Base-by-base conservation (phyloP, 2,329 filamentous ascomycete species). In the Periconia digitata region DNA sequence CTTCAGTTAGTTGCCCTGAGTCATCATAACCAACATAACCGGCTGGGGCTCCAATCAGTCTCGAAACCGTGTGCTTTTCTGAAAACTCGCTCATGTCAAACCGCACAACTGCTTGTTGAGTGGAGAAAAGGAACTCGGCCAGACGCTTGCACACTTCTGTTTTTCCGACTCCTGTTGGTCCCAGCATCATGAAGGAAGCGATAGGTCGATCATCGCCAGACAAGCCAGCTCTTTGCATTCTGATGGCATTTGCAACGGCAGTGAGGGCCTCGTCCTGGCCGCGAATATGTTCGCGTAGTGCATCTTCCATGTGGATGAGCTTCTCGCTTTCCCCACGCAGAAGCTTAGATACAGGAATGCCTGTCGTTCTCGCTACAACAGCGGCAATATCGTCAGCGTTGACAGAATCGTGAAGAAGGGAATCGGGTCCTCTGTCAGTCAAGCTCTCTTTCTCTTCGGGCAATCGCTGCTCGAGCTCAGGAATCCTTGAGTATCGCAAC, bases 51-150 rank as follows among this genome's bases (percentile, higher is more conserved):
- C 94, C 94, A 57, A 97, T 96, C 24, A 97, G 81, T 16, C 92
- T 83, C 22, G 90, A 95, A 47, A 97, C 89, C 3, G 94, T 97
- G 67, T 97, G 92, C 72, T 95, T 96, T 69, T 97, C 94, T 67
- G 95, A 91, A 70, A 96, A 97, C 67, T 99, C 94, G 61, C 85
- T 90, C 94, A 97, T 97, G 72, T 97, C 94, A 71, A 97, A 97
- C 27, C 94, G 83, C 27, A 96, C 84, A 21, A 99, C 90, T 2
- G 94, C 92, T 22, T 85, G 85, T 62, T 96, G 90, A 1, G 90
- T 96, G 0, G 89, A 94, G 74, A 97, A 99, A 32, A 99, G 78
- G 75, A 96, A 97, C 49, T 82, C 83, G 1, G 94, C 94, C 60
- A 99, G 86, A 69, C 95, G 92, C 79, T 97, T 97, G 79, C 92